phyloP scores from a whole-genome alignment of 2,329 filamentous ascomycete genomes.

The Ophiostoma novo-ulmi region DNA sequence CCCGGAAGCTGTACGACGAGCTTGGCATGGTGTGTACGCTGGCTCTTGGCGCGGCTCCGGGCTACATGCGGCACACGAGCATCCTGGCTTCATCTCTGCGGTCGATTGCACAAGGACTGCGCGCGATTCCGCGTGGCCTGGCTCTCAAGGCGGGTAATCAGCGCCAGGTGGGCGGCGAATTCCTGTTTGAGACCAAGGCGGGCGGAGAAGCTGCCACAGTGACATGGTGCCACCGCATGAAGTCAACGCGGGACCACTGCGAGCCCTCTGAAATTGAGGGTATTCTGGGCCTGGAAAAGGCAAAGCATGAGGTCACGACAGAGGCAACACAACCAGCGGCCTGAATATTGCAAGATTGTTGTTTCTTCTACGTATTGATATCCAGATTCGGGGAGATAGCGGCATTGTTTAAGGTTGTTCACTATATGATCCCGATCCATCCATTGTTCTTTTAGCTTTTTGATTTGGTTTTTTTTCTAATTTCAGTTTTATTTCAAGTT shows the following conservation, averaged over 20 bases:
- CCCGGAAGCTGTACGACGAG: conserved; percentile 57
- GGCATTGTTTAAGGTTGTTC: background rate
- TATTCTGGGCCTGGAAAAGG: conserved; percentile 38
- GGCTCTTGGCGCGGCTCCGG: conserved; percentile 54
- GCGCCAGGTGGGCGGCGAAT: conserved; percentile 70
- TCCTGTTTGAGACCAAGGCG: conserved; percentile 56
- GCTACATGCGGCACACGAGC: conserved; percentile 57
- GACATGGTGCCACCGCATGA: conserved; percentile 79
- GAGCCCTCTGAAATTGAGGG: conserved; percentile 63
- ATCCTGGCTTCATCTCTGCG: conserved; percentile 43
- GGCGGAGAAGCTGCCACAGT: conserved; percentile 38
- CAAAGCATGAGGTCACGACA: background rate
- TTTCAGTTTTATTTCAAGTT: background rate
- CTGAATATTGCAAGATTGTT: background rate
- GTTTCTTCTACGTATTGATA: background rate
- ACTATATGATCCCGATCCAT: background rate
- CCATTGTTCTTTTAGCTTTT: background rate
- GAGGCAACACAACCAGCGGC: background rate
- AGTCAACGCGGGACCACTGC: conserved; percentile 69
- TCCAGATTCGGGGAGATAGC: background rate
- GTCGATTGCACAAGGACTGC: conserved; percentile 56
- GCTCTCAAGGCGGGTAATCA: conserved; percentile 60
- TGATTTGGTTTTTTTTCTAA: background rate
- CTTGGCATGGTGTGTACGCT: conserved; percentile 66
- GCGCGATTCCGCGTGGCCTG: conserved; percentile 52